A percentile compares a stretch with the other conserved stretches of the same genome.
Evolutionary conservation across 176 grass and related monocot species (phyloP).

Genomic region (Avena sativa): DNA sequence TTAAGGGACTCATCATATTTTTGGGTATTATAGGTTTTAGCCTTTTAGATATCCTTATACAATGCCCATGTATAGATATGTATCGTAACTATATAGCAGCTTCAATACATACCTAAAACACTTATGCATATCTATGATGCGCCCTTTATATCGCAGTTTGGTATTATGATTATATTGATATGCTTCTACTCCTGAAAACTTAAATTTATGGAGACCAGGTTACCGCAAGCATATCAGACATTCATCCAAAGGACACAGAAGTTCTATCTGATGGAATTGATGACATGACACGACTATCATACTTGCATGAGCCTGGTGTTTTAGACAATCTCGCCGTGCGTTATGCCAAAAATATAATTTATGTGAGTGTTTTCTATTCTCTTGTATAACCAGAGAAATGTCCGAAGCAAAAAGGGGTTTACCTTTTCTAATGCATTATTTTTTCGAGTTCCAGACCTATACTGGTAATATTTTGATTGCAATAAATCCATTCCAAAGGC

Average conservation of each 20-base stretch:
- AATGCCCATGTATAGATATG: neutral
- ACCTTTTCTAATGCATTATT: slow-evolving; percentile 6
- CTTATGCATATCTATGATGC: neutral
- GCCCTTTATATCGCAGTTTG: slow-evolving; percentile 23
- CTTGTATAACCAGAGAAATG: slow-evolving; percentile 16
- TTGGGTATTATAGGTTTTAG: neutral
- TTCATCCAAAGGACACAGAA: slow-evolving; percentile 86
- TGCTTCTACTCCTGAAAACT: slow-evolving; percentile 6
- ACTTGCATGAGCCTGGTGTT: slow-evolving; percentile 93
- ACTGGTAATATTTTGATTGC: slow-evolving; percentile 96
- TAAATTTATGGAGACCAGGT: slow-evolving; percentile 56
- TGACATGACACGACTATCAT: slow-evolving; percentile 92
- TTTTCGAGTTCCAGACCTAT: slow-evolving; percentile 72
- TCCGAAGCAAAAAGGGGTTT: neutral
- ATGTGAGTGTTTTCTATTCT: slow-evolving; percentile 58
- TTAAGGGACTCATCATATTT: neutral
- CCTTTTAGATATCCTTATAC: slow-evolving; percentile 17
- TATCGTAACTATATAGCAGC: neutral
- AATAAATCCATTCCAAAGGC: slow-evolving; percentile 91
- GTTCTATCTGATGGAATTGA: slow-evolving; percentile 62
- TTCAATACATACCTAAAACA: neutral
- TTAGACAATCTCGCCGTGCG: slow-evolving; percentile 73
- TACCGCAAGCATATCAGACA: slow-evolving; percentile 66
- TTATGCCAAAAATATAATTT: slow-evolving; percentile 87
- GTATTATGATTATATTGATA: slow-evolving; percentile 18